Percentiles rank a stretch among this genome's conserved stretches.
Conservation (phyloP, 2,329 filamentous ascomycete species). For the Xylariaceae sp. region DNA sequence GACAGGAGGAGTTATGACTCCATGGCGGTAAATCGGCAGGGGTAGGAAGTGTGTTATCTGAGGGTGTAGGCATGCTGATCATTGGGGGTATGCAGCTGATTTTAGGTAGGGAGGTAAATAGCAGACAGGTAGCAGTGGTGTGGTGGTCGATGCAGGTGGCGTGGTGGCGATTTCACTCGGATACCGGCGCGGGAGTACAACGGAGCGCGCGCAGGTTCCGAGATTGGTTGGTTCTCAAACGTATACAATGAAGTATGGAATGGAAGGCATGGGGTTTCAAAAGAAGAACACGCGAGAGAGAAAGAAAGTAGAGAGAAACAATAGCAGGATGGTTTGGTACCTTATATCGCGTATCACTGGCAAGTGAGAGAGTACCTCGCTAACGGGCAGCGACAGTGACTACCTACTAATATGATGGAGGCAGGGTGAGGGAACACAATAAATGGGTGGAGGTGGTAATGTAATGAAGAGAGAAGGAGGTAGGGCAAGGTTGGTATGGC, state of each 20-base stretch:
- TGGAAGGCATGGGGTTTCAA: too few relatives aligned
- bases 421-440: background rate
- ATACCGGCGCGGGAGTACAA: constrained; percentile 11
- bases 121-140: background rate
- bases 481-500: too few relatives aligned
- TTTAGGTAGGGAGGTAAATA: background rate
- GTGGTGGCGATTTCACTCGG: constrained; percentile 9
- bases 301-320: constrained; percentile 6
- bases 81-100: constrained; percentile 8
- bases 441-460: background rate
- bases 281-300: constrained; percentile 1
- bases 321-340: background rate
- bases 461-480: background rate
- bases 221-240: constrained; percentile 1
- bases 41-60: constrained; percentile 23
- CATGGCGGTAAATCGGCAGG: constrained; percentile 28
- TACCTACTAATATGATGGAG: background rate
- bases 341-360: constrained; percentile 4
- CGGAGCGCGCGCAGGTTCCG: background rate
- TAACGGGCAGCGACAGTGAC: background rate
- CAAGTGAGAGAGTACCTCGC: background rate
- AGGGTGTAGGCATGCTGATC: constrained; percentile 31
- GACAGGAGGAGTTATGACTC: constrained; percentile 31
- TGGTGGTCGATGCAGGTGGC: constrained; percentile 4
- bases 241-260: constrained; percentile 10